Base-by-base conservation (phyloP, 176 grass and related monocot species). In the Lolium multiflorum region DNA sequence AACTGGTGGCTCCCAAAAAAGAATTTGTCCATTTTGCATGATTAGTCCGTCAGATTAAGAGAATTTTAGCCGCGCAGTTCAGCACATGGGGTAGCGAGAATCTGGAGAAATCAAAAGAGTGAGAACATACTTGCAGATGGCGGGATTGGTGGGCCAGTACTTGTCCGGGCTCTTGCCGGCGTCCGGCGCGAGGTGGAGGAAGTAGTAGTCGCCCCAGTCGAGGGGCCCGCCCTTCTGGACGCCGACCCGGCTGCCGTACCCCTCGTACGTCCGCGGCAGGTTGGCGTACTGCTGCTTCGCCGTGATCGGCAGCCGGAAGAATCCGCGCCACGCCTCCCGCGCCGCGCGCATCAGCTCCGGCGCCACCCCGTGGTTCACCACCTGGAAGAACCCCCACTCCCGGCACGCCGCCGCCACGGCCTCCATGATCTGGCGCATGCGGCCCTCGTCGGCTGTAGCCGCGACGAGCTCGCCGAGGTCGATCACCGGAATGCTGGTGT, bases 131-230 rank as follows among this genome's bases (percentile, higher is more conserved):
- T 90, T 98, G 87, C 89, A 91, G 71, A 82, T 82, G 74, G 3
- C 13, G 25, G 95, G 93, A 48, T 66, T 80, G 4, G 49, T 63
- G 7, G 93, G 95, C 93, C 93, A 98, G 84, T 82, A 84, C 41
- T 82, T 92, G 11, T 74, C 25, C 11, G 55, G n/a, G 81, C 88
- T 95, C 80, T 73, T 94, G 71, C 47, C 46, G 2, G 82, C 64
- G 24, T 74, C 86, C 71, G 96, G 96, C 71, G 59, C 60, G 84
- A 95, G 86, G 54, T 92, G 84, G 62, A 98, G 91, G 84, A 89
- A 98, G 69, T 84, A 98, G 94, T 98, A 98, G 84, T 98, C 96
- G 1, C 93, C 91, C 96, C 96, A 98, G 77, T 98, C 96, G 39
- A 98, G 93, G 57, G 83, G 49, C 44, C 93, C 93, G 66, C 81